Evolutionary conservation across 2,329 filamentous ascomycete genomes (phyloP).

Genomic region (Paraconiothyrium sp.): DNA sequence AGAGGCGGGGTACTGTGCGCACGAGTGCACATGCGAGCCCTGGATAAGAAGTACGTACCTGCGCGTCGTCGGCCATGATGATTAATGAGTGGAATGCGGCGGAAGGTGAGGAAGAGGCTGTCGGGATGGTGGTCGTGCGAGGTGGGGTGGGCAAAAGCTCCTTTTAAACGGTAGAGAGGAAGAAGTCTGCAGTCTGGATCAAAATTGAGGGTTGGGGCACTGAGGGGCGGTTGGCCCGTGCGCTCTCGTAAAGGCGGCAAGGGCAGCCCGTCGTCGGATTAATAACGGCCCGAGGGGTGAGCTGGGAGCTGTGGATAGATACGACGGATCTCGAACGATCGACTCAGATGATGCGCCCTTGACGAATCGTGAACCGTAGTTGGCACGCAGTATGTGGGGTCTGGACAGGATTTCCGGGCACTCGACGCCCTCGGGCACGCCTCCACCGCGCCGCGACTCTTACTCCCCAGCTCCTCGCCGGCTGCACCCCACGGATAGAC

Average conservation of each 20-base stretch:
- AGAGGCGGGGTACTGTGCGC: constrained; percentile 50
- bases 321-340: background rate
- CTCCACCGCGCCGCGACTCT: constrained; percentile 70
- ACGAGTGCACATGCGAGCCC: constrained; percentile 27
- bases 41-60: constrained; percentile 60
- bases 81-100: constrained; percentile 52
- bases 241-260: constrained; percentile 1
- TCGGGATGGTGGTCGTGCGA: constrained; percentile 35
- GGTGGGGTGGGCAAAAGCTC: constrained; percentile 38
- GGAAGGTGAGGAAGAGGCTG: constrained; percentile 43
- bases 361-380: background rate
- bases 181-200: constrained; percentile 45
- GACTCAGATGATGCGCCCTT: constrained; percentile 15
- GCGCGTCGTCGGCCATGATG: constrained; percentile 74
- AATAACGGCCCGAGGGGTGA: constrained; percentile 15
- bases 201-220: constrained; percentile 40
- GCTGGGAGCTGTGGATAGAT: constrained; percentile 9
- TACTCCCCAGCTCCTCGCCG: constrained; percentile 78
- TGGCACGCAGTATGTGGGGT: constrained; percentile 71
- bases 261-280: constrained; percentile 22
- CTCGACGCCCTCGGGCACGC: constrained; percentile 70
- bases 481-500: constrained; percentile 73
- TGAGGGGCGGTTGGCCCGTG: constrained; percentile 29
- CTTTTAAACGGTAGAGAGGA: constrained; percentile 37
- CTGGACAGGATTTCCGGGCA: constrained; percentile 84